These are phyloP conservation scores for Verticillium nubilum DNA, from an alignment of 2,329 filamentous ascomycete species.

Conservation along the genomic window DNA sequence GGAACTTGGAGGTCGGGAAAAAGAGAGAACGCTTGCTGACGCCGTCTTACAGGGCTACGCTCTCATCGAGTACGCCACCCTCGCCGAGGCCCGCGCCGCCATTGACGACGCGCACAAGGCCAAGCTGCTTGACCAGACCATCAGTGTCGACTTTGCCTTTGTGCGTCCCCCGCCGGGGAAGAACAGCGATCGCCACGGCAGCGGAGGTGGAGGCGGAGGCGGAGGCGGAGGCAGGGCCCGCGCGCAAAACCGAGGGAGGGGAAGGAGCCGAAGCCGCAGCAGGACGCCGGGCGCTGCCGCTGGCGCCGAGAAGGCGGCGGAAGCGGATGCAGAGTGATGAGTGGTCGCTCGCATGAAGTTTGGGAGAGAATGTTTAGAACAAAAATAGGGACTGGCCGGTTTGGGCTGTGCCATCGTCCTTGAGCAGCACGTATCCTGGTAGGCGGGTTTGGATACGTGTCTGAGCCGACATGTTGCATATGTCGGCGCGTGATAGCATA, in stretches of 20 bases:
- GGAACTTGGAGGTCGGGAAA: constrained; percentile 5
- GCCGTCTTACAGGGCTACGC: constrained; percentile 64
- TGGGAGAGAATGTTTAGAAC: not conserved
- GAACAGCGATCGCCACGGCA: constrained; percentile 6
- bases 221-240: constrained; percentile 33
- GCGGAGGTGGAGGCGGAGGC: constrained; percentile 22
- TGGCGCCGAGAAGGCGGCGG: not conserved
- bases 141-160: constrained; percentile 80
- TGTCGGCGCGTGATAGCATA: constrained; percentile 1
- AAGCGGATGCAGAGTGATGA: constrained; percentile 5
- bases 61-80: constrained; percentile 76
- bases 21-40: not conserved
- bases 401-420: not conserved
- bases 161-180: constrained; percentile 70
- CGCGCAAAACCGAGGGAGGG: constrained; percentile 27
- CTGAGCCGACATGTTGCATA: constrained; percentile 1
- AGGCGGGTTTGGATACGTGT: not conserved
- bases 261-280: constrained; percentile 33
- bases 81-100: constrained; percentile 74
- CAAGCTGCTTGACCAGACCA: constrained; percentile 75
- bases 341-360: not conserved
- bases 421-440: not conserved
- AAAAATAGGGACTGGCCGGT: not conserved
- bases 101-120: constrained; percentile 74
- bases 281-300: constrained; percentile 26